Conservation (phyloP, 2,329 filamentous ascomycete species). For the Stagonosporopsis rhizophila region DNA sequence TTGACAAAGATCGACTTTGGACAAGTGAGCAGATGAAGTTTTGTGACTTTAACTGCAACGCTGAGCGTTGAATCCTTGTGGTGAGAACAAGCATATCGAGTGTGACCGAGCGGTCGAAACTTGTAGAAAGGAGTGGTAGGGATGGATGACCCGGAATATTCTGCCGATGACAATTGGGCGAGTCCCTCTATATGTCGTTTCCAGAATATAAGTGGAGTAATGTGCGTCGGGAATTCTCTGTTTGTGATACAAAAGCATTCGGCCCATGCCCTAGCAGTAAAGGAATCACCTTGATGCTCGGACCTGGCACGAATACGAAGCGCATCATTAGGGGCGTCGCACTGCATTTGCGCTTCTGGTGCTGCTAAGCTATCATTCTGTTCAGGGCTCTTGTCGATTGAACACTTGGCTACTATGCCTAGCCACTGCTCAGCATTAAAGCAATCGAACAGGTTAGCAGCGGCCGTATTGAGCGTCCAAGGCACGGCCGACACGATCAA, state of each 20-base stretch:
- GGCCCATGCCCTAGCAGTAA: conserved; percentile 6
- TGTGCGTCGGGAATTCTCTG: background rate
- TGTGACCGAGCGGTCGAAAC: background rate
- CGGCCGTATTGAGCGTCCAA: background rate
- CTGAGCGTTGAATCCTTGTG: background rate
- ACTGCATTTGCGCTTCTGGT: background rate
- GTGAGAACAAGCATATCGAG: conserved; percentile 12
- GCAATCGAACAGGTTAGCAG: background rate
- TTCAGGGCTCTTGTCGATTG: background rate
- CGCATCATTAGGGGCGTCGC: background rate
- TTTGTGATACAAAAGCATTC: conserved; percentile 1
- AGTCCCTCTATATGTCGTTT: background rate
- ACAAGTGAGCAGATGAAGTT: background rate
- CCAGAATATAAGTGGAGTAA: background rate
- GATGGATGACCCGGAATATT: background rate
- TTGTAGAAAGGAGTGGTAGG: background rate
- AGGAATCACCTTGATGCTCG: background rate
- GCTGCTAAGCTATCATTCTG: background rate
- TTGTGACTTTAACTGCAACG: background rate
- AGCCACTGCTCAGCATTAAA: background rate
- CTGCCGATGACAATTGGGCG: background rate
- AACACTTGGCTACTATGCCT: background rate
- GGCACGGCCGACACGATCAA: background rate
- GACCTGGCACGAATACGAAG: background rate
- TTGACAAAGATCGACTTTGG: conserved; percentile 22